Conservation (phyloP, 768 basidiomycete species). For the Agrocybe chaxingu region DNA sequence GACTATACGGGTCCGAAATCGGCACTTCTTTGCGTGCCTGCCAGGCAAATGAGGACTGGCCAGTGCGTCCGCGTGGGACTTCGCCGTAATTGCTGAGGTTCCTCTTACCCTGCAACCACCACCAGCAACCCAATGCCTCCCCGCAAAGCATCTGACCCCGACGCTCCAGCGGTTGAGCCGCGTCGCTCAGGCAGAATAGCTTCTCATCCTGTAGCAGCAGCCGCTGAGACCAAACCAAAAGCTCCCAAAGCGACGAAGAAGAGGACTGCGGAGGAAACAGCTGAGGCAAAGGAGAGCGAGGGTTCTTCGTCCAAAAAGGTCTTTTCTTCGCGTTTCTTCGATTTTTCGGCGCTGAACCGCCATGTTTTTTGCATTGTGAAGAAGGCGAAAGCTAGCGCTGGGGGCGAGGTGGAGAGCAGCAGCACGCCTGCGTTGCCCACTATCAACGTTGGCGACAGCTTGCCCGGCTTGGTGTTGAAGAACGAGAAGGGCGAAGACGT, state of each 20-base stretch:
- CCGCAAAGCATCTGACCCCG: conserved; percentile 27
- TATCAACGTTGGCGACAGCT: conserved; percentile 69
- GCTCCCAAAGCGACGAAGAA: conserved; percentile 36
- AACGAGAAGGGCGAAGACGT: conserved; percentile 84
- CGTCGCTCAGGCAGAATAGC: conserved; percentile 60
- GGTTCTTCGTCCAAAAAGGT: conserved; percentile 39
- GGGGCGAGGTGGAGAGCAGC: conserved; percentile 20
- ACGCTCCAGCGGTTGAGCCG: conserved; percentile 29
- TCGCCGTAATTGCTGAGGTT: conserved; percentile 1
- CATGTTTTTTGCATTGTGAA: conserved; percentile 5
- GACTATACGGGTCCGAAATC: conserved; percentile 4
- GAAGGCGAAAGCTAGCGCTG: conserved; percentile 6
- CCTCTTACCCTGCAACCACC: conserved; percentile 8
- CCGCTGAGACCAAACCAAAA: conserved; percentile 16
- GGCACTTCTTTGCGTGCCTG: not conserved
- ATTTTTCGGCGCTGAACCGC: conserved; percentile 1
- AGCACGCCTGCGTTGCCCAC: conserved; percentile 21
- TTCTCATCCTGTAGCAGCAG: conserved; percentile 38
- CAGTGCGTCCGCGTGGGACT: conserved; percentile 12
- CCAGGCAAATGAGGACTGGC: too few relatives aligned
- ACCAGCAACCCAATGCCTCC: conserved; percentile 19
- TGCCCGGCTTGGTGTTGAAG: conserved; percentile 75
- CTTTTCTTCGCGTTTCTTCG: conserved; percentile 1
- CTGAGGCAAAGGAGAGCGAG: conserved; percentile 27
- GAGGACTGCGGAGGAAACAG: conserved; percentile 32